phyloP scores from a whole-genome alignment of 805 yeast species.

The Candida adriatica region DNA sequence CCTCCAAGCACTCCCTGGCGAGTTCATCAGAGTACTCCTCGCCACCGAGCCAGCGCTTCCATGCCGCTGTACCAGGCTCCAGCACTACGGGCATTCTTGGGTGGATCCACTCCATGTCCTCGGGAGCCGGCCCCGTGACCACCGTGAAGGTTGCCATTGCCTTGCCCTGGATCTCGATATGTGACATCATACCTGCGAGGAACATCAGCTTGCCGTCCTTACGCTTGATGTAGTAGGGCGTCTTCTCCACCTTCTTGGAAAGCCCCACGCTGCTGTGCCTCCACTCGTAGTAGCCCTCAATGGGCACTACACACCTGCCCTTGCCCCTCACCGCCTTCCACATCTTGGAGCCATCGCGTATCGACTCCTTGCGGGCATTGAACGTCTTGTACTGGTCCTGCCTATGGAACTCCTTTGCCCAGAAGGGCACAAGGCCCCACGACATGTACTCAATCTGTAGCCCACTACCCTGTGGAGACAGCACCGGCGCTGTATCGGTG shows the following conservation, averaged over 20 bases:
- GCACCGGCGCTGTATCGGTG: conserved; percentile 45
- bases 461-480: conserved; percentile 13
- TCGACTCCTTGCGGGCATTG: conserved; percentile 68
- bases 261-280: conserved; percentile 21
- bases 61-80: conserved; percentile 47
- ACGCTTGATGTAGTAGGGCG: conserved; percentile 61
- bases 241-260: conserved; percentile 32
- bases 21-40: conserved; percentile 35
- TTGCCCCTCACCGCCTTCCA: conserved; percentile 48
- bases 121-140: conserved; percentile 65
- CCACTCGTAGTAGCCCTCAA: conserved; percentile 90
- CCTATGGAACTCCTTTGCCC: conserved; percentile 40
- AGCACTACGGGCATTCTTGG: conserved; percentile 71
- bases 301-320: conserved; percentile 67
- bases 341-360: conserved; percentile 38
- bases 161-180: conserved; percentile 14
- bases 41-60: conserved; percentile 57
- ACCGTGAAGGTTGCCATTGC: conserved; percentile 51
- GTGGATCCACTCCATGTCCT: conserved; percentile 62
- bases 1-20: conserved; percentile 31
- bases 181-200: conserved; percentile 53
- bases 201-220: conserved; percentile 47
- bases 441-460: conserved; percentile 47
- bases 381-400: conserved; percentile 43
- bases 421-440: conserved; percentile 75